phyloP scores from a whole-genome alignment of 2,329 filamentous ascomycete genomes.

The Neobulgaria alba region DNA sequence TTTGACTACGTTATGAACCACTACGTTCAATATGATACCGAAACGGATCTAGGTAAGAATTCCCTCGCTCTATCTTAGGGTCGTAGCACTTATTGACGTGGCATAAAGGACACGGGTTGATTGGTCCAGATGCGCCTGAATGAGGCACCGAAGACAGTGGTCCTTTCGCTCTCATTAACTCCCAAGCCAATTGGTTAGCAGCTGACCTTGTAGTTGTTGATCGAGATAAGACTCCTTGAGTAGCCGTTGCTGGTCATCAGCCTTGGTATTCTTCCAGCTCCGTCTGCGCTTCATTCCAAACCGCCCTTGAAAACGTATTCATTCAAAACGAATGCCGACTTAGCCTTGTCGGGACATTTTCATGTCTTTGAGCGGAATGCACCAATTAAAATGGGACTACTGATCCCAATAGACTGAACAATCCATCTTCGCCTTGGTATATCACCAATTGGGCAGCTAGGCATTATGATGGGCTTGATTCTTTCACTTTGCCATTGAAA shows the following conservation, averaged over 20 bases:
- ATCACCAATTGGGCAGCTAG: constrained; percentile 26
- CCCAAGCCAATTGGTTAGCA: constrained; percentile 36
- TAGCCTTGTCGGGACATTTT: constrained; percentile 36
- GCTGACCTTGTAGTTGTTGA: constrained; percentile 22
- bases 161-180: constrained; percentile 35
- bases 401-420: constrained; percentile 16
- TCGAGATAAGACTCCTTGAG: constrained; percentile 21
- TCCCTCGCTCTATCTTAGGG: too few relatives aligned
- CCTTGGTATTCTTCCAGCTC: constrained; percentile 15
- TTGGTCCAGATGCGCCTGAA: constrained; percentile 29
- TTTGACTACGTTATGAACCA: constrained; percentile 52
- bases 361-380: constrained; percentile 35
- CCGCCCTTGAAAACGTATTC: constrained; percentile 38
- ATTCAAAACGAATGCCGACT: constrained; percentile 38
- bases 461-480: constrained; percentile 28
- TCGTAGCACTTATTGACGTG: too few relatives aligned
- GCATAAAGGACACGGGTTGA: too few relatives aligned
- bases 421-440: constrained; percentile 25
- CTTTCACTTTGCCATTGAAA: constrained; percentile 3
- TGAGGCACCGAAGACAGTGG: constrained; percentile 37
- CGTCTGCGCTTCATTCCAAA: constrained; percentile 31
- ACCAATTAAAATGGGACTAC: constrained; percentile 9
- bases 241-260: constrained; percentile 19
- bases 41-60: constrained; percentile 46
- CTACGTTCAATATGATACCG: constrained; percentile 46